Evolutionary conservation across 2,329 filamentous ascomycete genomes (phyloP), one percentile per base, ranked within the genome.

Genomic region (Fusarium penzigii): DNA sequence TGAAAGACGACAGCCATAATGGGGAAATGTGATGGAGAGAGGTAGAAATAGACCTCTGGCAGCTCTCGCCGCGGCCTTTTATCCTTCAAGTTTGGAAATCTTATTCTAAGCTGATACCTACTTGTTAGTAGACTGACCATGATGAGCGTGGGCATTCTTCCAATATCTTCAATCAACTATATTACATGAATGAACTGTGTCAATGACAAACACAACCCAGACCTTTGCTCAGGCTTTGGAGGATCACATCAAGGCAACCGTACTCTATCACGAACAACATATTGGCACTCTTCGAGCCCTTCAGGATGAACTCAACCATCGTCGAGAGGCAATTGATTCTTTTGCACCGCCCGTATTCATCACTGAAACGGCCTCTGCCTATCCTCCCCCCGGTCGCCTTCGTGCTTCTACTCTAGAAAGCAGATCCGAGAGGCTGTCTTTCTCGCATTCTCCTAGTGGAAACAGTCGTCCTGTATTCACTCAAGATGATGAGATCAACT

Each of bases 211-310:
- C 48, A 50, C 51, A 44, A 44, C 53, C 39, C 46, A 47, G 20
- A 34, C 53, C 10, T 44, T 58, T 14, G 62, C 60, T 14, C 59
- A 62, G 25, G 58, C 63, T 53, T 62, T 70, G 14, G 70, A 74
- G 49, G 68, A 73, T 34, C 61, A 72, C 43, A 61, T 73, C 53
- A 61, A 54, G 39, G 65, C 63, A 29, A 65, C 70, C 41, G 69
- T 74, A 42, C 53, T 63, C 17, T 62, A 66, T 42, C 70, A 71
- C 46, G 69, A 72, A n/a, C 65, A 70, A 39, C 69, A 70, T 44
- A 54, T 72, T 34, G 65, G 62, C 48, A 61, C 61, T 20, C 56
- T 71, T 6, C 58, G 64, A 43, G 57, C 42, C 42, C 60, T 72
- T 14, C 67, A 69, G 36, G 66, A 72, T 39, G 58, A 49, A 34